Percentiles rank a stretch among this genome's conserved stretches.
Evolutionary conservation across 441 rosid genomes (phyloP).

Genomic region (Erodium texanum): DNA sequence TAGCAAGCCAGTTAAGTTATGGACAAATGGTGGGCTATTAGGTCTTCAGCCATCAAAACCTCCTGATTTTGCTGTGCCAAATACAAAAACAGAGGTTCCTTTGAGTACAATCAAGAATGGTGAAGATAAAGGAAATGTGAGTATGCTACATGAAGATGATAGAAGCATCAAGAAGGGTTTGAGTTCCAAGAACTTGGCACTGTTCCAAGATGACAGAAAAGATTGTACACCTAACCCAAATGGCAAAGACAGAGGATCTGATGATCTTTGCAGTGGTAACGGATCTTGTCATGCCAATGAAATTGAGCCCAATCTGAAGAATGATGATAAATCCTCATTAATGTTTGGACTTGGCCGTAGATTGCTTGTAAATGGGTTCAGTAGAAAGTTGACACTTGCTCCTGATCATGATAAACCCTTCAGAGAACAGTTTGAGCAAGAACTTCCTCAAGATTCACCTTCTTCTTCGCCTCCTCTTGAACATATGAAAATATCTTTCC

Average conservation of each 20-base stretch:
- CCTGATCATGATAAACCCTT: slow-evolving; percentile 30
- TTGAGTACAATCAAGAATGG: slow-evolving; percentile 12
- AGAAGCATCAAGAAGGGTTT: slow-evolving; percentile 23
- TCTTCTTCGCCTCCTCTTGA: slow-evolving; percentile 82
- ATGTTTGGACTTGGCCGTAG: slow-evolving; percentile 58
- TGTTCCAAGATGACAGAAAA: no score
- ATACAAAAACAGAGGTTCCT: slow-evolving; percentile 21
- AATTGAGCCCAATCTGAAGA: slow-evolving; percentile 30
- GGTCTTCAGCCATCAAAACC: slow-evolving; percentile 93
- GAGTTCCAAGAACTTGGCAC: slow-evolving; percentile 26
- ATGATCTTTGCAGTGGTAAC: slow-evolving; percentile 16
- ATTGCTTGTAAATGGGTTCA: slow-evolving; percentile 51
- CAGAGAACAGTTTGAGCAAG: slow-evolving; percentile 29
- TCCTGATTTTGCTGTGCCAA: slow-evolving; percentile 58
- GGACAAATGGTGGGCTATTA: slow-evolving; percentile 89
- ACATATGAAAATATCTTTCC: slow-evolving; percentile 85
- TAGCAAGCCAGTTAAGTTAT: slow-evolving; percentile 39
- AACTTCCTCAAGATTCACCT: slow-evolving; percentile 35
- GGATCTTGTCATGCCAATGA: slow-evolving; percentile 22
- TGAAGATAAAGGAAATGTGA: slow-evolving; percentile 22
- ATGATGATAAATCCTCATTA: slow-evolving; percentile 32
- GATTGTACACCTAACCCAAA: slow-evolving; percentile 21
- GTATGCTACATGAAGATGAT: slow-evolving; percentile 24
- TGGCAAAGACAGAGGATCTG: slow-evolving; percentile 21
- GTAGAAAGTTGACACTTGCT: slow-evolving; percentile 36